Conservation (phyloP, 2,329 filamentous ascomycete genomes). For the Hawksworthiomyces lignivorus region DNA sequence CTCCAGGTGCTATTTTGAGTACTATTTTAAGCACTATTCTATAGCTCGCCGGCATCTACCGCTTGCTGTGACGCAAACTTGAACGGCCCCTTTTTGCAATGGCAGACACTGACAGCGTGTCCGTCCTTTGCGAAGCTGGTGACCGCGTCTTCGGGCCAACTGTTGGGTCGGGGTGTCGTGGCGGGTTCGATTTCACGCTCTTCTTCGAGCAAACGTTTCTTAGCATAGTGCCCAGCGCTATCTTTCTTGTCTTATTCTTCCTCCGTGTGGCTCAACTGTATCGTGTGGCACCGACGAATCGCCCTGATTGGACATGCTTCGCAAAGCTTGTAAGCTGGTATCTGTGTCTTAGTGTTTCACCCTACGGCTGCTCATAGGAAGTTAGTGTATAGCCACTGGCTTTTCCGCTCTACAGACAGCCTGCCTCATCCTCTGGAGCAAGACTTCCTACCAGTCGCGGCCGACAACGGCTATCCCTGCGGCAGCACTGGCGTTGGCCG, state of each 20-base stretch:
- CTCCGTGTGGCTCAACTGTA: background rate
- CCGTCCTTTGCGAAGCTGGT: background rate
- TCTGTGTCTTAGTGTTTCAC: no score
- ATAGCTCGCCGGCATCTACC: no score
- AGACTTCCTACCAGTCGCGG: background rate
- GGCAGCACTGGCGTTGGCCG: background rate
- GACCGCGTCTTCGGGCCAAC: background rate
- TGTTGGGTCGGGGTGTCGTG: background rate
- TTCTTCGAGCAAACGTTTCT: conserved; percentile 35
- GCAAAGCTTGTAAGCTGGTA: no score
- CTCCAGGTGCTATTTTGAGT: no score
- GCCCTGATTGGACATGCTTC: background rate
- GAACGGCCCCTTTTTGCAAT: no score
- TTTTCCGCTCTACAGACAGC: background rate
- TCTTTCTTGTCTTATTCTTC: background rate
- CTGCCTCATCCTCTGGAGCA: background rate
- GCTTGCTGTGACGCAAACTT: no score
- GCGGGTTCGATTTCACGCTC: conserved; percentile 20
- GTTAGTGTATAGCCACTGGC: background rate
- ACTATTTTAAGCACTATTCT: no score
- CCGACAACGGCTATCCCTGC: background rate
- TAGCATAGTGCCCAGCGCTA: conserved; percentile 29
- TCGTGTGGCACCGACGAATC: no score
- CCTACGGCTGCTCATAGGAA: background rate
- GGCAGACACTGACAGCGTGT: no score